phyloP scores from a whole-genome alignment of 1,284 basidiomycete species.

The Phylloboletellus chloephorus region DNA sequence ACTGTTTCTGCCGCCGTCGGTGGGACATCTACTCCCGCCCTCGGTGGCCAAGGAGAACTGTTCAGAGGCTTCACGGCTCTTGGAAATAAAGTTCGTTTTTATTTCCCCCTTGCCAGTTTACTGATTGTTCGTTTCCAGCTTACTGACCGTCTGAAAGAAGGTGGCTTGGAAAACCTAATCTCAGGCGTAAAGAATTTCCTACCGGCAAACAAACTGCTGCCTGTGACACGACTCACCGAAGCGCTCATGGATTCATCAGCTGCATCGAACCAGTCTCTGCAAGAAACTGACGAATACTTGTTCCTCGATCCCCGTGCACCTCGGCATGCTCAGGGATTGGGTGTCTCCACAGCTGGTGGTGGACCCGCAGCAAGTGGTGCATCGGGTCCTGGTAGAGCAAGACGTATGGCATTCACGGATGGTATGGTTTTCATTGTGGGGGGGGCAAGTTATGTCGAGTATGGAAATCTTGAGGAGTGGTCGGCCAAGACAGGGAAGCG shows the following conservation, averaged over 20 bases:
- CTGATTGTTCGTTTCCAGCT: conserved; percentile 44
- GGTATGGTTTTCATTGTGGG: conserved; percentile 94
- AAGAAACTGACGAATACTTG: conserved; percentile 95
- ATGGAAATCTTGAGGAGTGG: conserved; percentile 94
- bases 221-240: conserved; percentile 89
- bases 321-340: conserved; percentile 49
- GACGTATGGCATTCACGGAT: conserved; percentile 82
- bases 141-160: conserved; percentile 90
- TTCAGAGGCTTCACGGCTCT: conserved; percentile 92
- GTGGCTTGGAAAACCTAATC: conserved; percentile 91
- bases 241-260: conserved; percentile 95
- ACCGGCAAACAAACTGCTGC: conserved; percentile 90
- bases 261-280: conserved; percentile 87
- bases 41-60: conserved; percentile 71
- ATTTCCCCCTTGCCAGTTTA: conserved; percentile 8
- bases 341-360: conserved; percentile 46
- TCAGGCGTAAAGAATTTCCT: conserved; percentile 98
- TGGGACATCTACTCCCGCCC: conserved; percentile 71
- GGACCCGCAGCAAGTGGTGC: conserved; percentile 36
- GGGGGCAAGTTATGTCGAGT: conserved; percentile 96
- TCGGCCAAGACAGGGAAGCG: conserved; percentile 72
- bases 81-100: conserved; percentile 70
- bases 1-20: conserved; percentile 63
- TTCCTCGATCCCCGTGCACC: conserved; percentile 88
- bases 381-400: conserved; percentile 44